Conservation (phyloP, 140 eudicot species). For the Bidens hawaiensis region DNA sequence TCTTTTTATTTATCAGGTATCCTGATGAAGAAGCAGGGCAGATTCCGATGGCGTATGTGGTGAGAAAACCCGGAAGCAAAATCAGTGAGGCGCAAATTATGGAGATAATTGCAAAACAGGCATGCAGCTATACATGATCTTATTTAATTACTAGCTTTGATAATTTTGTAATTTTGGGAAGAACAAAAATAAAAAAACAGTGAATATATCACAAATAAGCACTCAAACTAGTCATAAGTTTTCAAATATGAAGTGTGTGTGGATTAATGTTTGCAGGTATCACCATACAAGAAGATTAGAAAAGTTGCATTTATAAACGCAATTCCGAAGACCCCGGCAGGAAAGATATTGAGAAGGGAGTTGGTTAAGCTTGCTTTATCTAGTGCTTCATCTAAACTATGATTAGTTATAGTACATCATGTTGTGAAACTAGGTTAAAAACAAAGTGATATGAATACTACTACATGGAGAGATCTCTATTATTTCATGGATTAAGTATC, state of each 20-base stretch:
- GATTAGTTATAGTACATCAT: constrained; percentile 15
- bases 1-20: constrained; percentile 39
- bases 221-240: neutral
- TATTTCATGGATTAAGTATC: too few relatives aligned
- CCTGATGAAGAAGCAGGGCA: constrained; percentile 91
- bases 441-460: too few relatives aligned
- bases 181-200: neutral
- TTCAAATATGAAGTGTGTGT: neutral
- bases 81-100: constrained; percentile 55
- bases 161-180: neutral
- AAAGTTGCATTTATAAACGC: constrained; percentile 65
- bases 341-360: constrained; percentile 84
- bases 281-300: constrained; percentile 91
- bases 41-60: constrained; percentile 90
- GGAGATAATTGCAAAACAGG: constrained; percentile 82
- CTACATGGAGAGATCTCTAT: too few relatives aligned
- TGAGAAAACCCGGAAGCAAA: constrained; percentile 67
- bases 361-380: constrained; percentile 58
- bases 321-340: constrained; percentile 80
- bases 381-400: constrained; percentile 51
- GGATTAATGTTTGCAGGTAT: constrained; percentile 50
- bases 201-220: neutral
- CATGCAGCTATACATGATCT: constrained; percentile 3
- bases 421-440: too few relatives aligned
- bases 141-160: neutral